These are phyloP conservation scores for Syzygium aqueum DNA, from an alignment of 345 rosid genomes.

Conservation along the genomic window DNA sequence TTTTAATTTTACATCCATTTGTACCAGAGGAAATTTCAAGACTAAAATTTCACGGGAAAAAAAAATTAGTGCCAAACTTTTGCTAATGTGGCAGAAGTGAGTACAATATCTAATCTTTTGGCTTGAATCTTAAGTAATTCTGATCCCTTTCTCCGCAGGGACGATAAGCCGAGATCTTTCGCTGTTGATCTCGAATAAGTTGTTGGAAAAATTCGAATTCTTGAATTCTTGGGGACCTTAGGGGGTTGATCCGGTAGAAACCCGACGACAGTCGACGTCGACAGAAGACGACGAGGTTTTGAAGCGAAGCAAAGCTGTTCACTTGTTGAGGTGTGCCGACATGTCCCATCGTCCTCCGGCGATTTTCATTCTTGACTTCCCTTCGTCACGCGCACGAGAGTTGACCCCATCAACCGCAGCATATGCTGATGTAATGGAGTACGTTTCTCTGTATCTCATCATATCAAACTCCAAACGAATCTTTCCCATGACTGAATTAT, in stretches of 20 bases:
- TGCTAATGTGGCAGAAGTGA: background rate
- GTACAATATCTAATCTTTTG: background rate
- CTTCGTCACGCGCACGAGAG: too few species aligned
- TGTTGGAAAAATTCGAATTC: background rate
- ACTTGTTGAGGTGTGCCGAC: background rate
- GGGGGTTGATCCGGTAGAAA: background rate
- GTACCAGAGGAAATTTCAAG: rapidly evolving
- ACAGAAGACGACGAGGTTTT: background rate
- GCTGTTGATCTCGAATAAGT: background rate
- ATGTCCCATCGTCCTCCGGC: background rate
- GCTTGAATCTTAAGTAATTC: background rate
- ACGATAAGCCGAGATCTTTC: background rate
- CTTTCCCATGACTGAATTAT: background rate
- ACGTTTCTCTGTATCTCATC: background rate
- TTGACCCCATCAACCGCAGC: background rate
- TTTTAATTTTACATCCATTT: too few species aligned
- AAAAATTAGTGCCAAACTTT: background rate
- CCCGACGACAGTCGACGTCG: background rate
- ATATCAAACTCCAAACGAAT: background rate
- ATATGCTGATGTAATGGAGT: background rate
- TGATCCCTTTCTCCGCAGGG: background rate
- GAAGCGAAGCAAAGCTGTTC: background rate
- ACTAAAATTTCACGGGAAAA: too few species aligned
- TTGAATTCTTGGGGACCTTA: background rate
- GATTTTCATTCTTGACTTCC: background rate